phyloP scores from a whole-genome alignment of 2,329 filamentous ascomycete genomes.

The Epichloe gansuensis region DNA sequence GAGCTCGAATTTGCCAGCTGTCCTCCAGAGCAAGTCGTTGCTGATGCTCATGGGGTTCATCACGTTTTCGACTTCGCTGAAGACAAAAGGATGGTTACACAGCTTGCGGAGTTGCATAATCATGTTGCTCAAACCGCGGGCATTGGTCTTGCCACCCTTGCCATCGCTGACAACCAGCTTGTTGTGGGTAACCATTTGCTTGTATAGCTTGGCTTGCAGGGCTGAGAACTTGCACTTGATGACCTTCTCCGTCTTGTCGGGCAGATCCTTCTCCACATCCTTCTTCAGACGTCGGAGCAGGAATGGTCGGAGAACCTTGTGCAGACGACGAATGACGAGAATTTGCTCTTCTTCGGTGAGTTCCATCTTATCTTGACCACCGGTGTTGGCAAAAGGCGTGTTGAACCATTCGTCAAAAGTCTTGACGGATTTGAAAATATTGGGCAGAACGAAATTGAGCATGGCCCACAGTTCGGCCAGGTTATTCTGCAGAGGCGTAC shows the following conservation, averaged over 20 bases:
- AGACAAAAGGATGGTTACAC: constrained; percentile 98
- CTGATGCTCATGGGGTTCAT: constrained; percentile 85
- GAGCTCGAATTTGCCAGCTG: constrained; percentile 92
- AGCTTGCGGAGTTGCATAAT: constrained; percentile 98
- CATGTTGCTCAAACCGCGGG: constrained; percentile 97
- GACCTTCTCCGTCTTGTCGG: constrained; percentile 97
- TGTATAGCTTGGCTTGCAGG: constrained; percentile 85
- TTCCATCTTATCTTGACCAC: constrained; percentile 97
- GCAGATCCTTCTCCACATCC: constrained; percentile 96
- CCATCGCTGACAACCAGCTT: constrained; percentile 88
- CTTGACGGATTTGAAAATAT: constrained; percentile 97
- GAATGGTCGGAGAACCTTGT: constrained; percentile 96
- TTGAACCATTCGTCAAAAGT: constrained; percentile 99
- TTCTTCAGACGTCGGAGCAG: constrained; percentile 96
- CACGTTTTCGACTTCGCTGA: constrained; percentile 93
- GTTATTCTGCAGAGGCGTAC: constrained; percentile 96
- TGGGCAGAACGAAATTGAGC: constrained; percentile 95
- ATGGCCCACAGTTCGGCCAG: constrained; percentile 92
- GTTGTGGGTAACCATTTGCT: constrained; percentile 93
- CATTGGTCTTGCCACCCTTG: constrained; percentile 86
- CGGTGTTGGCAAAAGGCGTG: constrained; percentile 96
- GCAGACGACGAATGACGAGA: constrained; percentile 91
- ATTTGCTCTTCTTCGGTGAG: constrained; percentile 98
- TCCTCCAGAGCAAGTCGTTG: constrained; percentile 91
- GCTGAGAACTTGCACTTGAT: constrained; percentile 99